Evolutionary conservation across 1,284 basidiomycete genomes (phyloP).

Genomic region (Moesziomyces globuligerus): DNA sequence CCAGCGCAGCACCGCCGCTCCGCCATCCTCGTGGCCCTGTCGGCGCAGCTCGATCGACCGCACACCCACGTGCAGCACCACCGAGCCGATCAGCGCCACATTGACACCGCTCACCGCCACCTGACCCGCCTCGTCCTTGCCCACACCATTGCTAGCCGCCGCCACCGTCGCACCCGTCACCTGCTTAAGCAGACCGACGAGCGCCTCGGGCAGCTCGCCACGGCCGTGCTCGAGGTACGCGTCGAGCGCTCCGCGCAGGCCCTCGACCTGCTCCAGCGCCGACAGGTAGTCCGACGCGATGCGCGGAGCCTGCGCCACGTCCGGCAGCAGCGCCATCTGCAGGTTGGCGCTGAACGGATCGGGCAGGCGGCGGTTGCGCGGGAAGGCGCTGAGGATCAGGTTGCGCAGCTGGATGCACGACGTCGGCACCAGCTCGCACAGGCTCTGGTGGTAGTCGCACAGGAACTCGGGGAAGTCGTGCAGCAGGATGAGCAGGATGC

Average conservation of each 20-base stretch:
- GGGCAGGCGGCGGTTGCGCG: conserved; percentile 80
- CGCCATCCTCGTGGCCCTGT: conserved; percentile 76
- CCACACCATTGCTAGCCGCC: conserved; percentile 4
- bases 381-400: conserved; percentile 94
- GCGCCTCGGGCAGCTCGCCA: conserved; percentile 22
- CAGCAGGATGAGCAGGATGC: conserved; percentile 89
- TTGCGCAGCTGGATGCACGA: conserved; percentile 96
- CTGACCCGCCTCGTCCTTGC: conserved; percentile 22
- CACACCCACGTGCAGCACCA: conserved; percentile 94
- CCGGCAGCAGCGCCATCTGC: conserved; percentile 75
- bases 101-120: conserved; percentile 78
- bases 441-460: conserved; percentile 93
- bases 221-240: conserved; percentile 25
- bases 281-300: conserved; percentile 89
- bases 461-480: conserved; percentile 99
- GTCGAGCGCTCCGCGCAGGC: conserved; percentile 34
- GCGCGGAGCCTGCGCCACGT: conserved; percentile 88
- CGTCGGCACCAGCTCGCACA: conserved; percentile 90
- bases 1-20: conserved; percentile 78
- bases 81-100: conserved; percentile 84
- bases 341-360: conserved; percentile 76
- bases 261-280: conserved; percentile 75
- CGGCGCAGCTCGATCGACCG: conserved; percentile 77
- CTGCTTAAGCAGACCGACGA: conserved; percentile 24
- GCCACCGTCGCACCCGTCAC: conserved; percentile 3